phyloP scores from a whole-genome alignment of 2,329 filamentous ascomycete genomes.

The Aureobasidium sp. region DNA sequence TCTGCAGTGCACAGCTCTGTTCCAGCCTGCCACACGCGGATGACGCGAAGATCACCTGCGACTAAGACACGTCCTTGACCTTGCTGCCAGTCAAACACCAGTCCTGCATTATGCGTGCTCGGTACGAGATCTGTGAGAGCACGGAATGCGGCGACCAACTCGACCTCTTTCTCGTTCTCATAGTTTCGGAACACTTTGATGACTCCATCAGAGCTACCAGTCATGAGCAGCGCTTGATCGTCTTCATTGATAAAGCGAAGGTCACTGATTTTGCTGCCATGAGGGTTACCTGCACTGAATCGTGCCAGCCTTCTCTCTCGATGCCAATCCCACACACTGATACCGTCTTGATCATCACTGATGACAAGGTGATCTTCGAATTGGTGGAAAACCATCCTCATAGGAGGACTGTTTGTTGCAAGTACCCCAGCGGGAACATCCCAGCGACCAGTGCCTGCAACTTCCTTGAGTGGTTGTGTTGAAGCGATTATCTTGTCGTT shows the following conservation, averaged over 20 bases:
- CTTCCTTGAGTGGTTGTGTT: constrained; percentile 87
- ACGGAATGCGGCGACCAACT: constrained; percentile 84
- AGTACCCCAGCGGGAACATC: constrained; percentile 73
- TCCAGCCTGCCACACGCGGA: constrained; percentile 91
- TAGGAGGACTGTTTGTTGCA: constrained; percentile 81
- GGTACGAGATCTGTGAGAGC: constrained; percentile 89
- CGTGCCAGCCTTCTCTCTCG: constrained; percentile 63
- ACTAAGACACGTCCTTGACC: constrained; percentile 93
- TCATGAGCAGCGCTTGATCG: constrained; percentile 89
- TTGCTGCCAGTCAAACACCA: constrained; percentile 99
- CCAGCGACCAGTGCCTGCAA: constrained; percentile 80
- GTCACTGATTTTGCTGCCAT: constrained; percentile 85
- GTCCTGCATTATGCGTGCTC: constrained; percentile 75
- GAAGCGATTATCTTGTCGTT: constrained; percentile 89
- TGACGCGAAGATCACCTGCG: constrained; percentile 89
- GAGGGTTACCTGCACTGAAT: constrained; percentile 91
- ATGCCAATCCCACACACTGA: constrained; percentile 89
- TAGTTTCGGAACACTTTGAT: constrained; percentile 91
- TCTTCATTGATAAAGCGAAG: constrained; percentile 98
- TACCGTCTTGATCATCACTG: constrained; percentile 83
- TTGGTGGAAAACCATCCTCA: constrained; percentile 93
- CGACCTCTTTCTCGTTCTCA: constrained; percentile 64
- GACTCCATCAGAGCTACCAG: constrained; percentile 89
- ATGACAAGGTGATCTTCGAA: constrained; percentile 95
- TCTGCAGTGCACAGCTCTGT: constrained; percentile 88